Base-by-base conservation (phyloP, 768 basidiomycete species). In the Coprinopsis marcescibilis region DNA sequence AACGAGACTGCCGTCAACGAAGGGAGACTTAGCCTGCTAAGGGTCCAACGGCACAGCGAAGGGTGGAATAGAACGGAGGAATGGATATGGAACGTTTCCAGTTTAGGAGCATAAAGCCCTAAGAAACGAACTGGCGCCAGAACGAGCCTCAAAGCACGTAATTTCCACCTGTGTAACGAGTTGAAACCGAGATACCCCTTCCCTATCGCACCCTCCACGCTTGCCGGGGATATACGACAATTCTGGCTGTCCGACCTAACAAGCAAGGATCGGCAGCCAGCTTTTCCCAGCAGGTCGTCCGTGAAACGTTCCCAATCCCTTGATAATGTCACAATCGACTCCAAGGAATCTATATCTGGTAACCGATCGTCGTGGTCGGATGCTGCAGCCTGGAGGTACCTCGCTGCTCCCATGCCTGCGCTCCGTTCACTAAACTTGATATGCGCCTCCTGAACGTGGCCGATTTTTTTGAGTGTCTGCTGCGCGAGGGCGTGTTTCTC, bases 21-120 rank as follows among this genome's bases (percentile, higher is more conserved):
- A 1, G 57, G 56, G 27, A 27, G 25, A 40, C 57, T 60, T 21
- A 65, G 55, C 7, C 51, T 54, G 15, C 36, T 35, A 21, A 62
- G 43, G 1, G 57, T 61, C 61, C 62, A 62, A 14, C 34, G 43
- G 40, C 39, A 51, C n/a, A 58, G 36, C 6, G 34, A 29, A 0
- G 56, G 52, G 26, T 58, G 50, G 44, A 63, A 54, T 3, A 60
- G 50, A 34, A 62, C 47, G 7, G 55, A 42, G 0, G 58, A 60
- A 37, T 60, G 59, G 10, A 65, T 50, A 19, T 57, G 46, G 35
- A 63, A 55, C 2, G 44, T 48, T 20, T 50, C 50, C 15, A 56
- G 51, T 2, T 21, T 38, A 33, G 25, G 40, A 4, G 36, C 17
- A 39, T 37, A 15, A 44, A 32, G 14, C 21, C 24, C 15, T 43